Percentiles rank a stretch among this genome's conserved stretches.
Evolutionary conservation across 345 rosid species (phyloP).

Genomic region (Heritiera littoralis): DNA sequence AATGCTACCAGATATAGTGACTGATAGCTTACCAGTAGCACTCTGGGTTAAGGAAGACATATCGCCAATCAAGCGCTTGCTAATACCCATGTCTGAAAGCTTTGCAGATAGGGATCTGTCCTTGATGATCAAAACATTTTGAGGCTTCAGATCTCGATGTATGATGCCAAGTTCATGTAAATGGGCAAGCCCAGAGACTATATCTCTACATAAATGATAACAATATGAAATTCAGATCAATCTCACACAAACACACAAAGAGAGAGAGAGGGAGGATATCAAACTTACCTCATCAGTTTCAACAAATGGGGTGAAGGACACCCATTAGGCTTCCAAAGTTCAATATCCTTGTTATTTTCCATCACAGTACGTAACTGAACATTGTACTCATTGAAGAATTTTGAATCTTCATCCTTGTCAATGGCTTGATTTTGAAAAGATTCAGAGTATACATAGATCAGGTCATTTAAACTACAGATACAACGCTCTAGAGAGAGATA

Average conservation of each 20-base stretch:
- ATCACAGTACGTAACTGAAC: conserved; percentile 32
- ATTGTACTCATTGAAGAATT: conserved; percentile 27
- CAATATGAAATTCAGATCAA: conserved; percentile 30
- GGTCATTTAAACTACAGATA: conserved; percentile 66
- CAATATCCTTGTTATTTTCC: conserved; percentile 42
- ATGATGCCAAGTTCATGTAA: conserved; percentile 74
- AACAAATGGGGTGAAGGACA: conserved; percentile 57
- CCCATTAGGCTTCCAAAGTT: conserved; percentile 64
- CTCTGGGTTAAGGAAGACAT: conserved; percentile 60
- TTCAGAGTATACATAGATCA: conserved; percentile 43
- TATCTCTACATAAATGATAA: conserved; percentile 48
- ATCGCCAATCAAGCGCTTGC: conserved; percentile 63
- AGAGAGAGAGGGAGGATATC: too few species aligned
- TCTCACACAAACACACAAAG: neutral
- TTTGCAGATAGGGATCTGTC: conserved; percentile 62
- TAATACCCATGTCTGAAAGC: conserved; percentile 84
- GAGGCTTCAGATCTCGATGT: conserved; percentile 82
- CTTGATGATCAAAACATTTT: conserved; percentile 69
- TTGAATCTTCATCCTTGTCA: conserved; percentile 26
- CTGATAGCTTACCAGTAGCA: conserved; percentile 54
- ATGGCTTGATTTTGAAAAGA: conserved; percentile 42
- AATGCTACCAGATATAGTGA: neutral
- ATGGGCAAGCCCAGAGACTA: conserved; percentile 71
- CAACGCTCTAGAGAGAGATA: conserved; percentile 71
- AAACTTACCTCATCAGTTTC: conserved; percentile 64